Evolutionary conservation across 75 land plant species (phyloP).

Genomic region (Cupressus sempervirens): DNA sequence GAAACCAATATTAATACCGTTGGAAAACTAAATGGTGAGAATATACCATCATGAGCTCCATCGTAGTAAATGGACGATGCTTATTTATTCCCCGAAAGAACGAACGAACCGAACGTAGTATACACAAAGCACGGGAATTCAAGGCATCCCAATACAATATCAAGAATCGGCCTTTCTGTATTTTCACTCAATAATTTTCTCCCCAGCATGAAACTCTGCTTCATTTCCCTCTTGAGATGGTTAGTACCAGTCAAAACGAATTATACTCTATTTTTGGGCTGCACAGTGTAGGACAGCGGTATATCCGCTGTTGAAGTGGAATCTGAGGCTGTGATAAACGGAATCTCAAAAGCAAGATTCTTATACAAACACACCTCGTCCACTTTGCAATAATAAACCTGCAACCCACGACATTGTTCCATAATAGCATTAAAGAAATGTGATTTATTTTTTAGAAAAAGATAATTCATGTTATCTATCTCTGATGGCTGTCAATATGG

Average conservation of each 20-base stretch:
- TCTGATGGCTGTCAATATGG: neutral
- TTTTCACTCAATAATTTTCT: neutral
- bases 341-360: conserved; percentile 67
- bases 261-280: conserved; percentile 26
- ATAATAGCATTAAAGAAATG: neutral
- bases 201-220: neutral
- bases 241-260: neutral
- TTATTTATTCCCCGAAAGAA: neutral
- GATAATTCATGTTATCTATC: neutral
- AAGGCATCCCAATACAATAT: neutral
- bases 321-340: conserved; percentile 39
- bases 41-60: neutral
- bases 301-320: conserved; percentile 27
- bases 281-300: conserved; percentile 31
- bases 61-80: neutral
- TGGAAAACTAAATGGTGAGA: neutral
- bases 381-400: conserved; percentile 95
- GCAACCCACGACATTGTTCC: neutral
- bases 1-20: neutral
- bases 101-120: neutral
- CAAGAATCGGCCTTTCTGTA: neutral
- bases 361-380: conserved; percentile 94
- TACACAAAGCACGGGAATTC: neutral
- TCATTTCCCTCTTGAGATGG: neutral
- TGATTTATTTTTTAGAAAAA: neutral